Conservation (phyloP, 345 rosid genomes). For the Salix exigua region DNA sequence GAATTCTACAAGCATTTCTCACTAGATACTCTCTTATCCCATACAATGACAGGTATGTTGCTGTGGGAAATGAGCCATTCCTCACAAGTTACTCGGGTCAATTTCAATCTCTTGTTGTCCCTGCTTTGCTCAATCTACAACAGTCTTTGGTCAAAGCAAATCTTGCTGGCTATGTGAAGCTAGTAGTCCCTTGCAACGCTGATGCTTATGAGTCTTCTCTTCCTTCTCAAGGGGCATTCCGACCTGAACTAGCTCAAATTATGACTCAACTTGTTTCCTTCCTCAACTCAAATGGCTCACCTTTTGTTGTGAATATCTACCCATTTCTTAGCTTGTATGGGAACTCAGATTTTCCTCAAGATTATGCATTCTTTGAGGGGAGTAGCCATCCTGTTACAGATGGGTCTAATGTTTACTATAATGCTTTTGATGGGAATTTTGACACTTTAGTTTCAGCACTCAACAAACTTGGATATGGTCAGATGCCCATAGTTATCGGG, state of each 20-base stretch:
- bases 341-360: slow-evolving; percentile 89
- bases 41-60: slow-evolving; percentile 60
- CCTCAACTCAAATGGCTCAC: slow-evolving; percentile 85
- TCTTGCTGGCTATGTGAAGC: slow-evolving; percentile 76
- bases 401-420: slow-evolving; percentile 69
- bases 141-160: slow-evolving; percentile 75
- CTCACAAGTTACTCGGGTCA: slow-evolving; percentile 62
- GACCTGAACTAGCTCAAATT: slow-evolving; percentile 78
- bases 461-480: slow-evolving; percentile 71
- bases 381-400: slow-evolving; percentile 76
- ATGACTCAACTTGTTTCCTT: slow-evolving; percentile 77
- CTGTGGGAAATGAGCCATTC: slow-evolving; percentile 96
- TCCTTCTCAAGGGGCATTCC: slow-evolving; percentile 89
- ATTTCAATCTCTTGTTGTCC: slow-evolving; percentile 70
- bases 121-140: slow-evolving; percentile 75
- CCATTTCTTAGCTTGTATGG: slow-evolving; percentile 94
- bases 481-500: slow-evolving; percentile 87
- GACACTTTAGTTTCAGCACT: slow-evolving; percentile 94
- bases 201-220: slow-evolving; percentile 81
- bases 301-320: slow-evolving; percentile 85
- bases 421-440: slow-evolving; percentile 89
- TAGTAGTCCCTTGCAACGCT: slow-evolving; percentile 94
- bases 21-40: slow-evolving; percentile 1
- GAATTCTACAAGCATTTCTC: neutral
- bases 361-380: slow-evolving; percentile 86